Evolutionary conservation across 202 grass and related monocot genomes (phyloP).

Genomic region (Schoenoplectus tabernaemontani): DNA sequence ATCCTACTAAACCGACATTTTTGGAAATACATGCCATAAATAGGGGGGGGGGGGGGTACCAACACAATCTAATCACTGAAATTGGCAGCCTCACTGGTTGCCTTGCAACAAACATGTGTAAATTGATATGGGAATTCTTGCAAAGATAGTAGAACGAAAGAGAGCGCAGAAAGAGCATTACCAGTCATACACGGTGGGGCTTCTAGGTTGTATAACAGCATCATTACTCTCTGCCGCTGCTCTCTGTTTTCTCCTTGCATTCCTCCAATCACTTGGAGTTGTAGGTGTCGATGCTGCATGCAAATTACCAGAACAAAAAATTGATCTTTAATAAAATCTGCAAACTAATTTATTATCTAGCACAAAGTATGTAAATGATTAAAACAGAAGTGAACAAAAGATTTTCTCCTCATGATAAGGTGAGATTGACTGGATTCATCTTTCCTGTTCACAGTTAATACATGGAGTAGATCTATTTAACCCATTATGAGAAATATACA

Average conservation of each 20-base stretch:
- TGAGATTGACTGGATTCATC: neutral
- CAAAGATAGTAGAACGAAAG: neutral
- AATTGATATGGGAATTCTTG: neutral
- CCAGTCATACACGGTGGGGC: slow-evolving; percentile 88
- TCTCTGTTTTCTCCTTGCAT: slow-evolving; percentile 37
- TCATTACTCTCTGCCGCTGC: slow-evolving; percentile 27
- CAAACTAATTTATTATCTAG: neutral
- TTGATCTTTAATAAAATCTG: neutral
- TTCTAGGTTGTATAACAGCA: slow-evolving; percentile 40
- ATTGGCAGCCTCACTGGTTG: neutral
- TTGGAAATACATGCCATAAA: neutral
- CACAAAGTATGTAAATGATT: no score
- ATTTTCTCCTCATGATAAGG: no score
- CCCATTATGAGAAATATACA: neutral
- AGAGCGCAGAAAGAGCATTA: slow-evolving; percentile 14
- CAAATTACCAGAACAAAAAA: neutral
- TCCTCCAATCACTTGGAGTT: slow-evolving; percentile 31
- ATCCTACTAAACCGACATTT: neutral
- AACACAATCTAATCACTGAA: neutral
- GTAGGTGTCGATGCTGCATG: slow-evolving; percentile 6
- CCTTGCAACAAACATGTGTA: neutral
- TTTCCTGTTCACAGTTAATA: neutral
- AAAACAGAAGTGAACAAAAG: no score
- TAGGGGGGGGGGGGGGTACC: neutral
- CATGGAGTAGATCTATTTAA: neutral